phyloP scores from a whole-genome alignment of 1,139 yeast genomes.

The Magnusiomyces ingens region DNA sequence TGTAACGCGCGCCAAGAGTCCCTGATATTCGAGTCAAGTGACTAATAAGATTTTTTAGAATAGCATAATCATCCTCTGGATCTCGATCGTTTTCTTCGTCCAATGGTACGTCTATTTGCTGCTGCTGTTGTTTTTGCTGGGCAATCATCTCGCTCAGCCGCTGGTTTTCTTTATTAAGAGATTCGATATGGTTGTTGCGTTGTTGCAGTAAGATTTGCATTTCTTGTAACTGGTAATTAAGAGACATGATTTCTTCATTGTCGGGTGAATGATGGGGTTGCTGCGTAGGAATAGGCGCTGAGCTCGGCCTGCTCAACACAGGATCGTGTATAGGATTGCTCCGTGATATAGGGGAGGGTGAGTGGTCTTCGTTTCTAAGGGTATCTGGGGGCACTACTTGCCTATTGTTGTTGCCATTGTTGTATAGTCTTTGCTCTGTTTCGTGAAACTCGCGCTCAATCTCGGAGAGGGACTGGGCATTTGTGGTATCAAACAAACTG shows the following conservation, averaged over 20 bases:
- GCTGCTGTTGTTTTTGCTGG: neutral
- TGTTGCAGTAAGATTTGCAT: too few relatives aligned
- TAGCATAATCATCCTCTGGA: too few relatives aligned
- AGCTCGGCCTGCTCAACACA: neutral
- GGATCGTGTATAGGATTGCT: neutral
- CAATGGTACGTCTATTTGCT: neutral
- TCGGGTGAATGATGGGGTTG: constrained; percentile 5
- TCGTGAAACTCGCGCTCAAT: constrained; percentile 12
- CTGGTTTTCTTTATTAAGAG: too few relatives aligned
- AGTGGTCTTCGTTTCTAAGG: neutral
- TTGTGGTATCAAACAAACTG: constrained; percentile 2
- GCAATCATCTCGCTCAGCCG: too few relatives aligned
- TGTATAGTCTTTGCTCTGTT: constrained; percentile 10
- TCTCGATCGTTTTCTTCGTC: too few relatives aligned
- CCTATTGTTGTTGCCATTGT: neutral
- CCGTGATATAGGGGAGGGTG: neutral
- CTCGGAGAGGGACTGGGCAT: constrained; percentile 9
- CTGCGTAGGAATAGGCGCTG: constrained; percentile 2
- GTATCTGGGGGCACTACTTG: neutral
- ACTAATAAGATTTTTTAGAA: too few relatives aligned
- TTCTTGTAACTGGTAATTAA: neutral
- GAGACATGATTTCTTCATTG: neutral
- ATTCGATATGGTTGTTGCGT: too few relatives aligned
- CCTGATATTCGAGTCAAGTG: too few relatives aligned
- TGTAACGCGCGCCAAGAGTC: too few relatives aligned